Conservation (phyloP, 208 protist genomes). For the Wallacemonas rigidus region DNA sequence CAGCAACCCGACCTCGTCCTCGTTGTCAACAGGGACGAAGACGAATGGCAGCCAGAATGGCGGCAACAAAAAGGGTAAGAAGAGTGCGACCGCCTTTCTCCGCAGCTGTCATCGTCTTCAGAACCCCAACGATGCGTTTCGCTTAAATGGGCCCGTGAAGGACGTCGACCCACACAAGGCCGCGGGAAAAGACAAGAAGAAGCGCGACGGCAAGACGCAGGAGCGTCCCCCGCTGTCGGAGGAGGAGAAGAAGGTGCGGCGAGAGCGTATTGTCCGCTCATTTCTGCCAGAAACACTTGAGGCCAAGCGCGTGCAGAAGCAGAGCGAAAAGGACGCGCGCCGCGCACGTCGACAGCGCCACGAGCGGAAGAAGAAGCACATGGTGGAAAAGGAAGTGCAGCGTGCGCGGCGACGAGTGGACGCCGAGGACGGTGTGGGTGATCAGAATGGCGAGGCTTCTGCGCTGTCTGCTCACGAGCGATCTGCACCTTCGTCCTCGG, state of each 20-base stretch:
- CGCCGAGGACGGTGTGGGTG: too few relatives aligned
- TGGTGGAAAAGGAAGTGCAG: neutral
- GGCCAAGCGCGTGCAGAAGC: slow-evolving; percentile 9
- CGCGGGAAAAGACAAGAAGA: neutral
- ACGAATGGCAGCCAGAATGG: too few relatives aligned
- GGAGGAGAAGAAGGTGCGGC: slow-evolving; percentile 16
- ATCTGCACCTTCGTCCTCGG: neutral
- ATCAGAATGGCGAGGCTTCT: too few relatives aligned
- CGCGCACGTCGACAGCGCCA: neutral
- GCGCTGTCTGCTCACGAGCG: too few relatives aligned
- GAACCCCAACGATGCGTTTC: slow-evolving; percentile 39
- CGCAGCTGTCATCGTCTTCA: slow-evolving; percentile 45
- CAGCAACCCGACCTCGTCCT: too few relatives aligned
- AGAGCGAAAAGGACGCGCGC: slow-evolving; percentile 17
- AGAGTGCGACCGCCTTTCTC: slow-evolving; percentile 18
- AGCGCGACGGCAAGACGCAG: neutral
- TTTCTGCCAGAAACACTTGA: slow-evolving; percentile 29
- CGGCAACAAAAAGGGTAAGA: neutral
- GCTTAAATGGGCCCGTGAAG: slow-evolving; percentile 22
- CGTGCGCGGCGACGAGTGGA: too few relatives aligned
- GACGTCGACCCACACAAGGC: neutral
- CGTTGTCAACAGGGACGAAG: too few relatives aligned
- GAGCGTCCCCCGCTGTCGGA: slow-evolving; percentile 9
- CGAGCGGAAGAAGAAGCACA: neutral
- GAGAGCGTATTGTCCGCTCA: slow-evolving; percentile 23